Conservation (phyloP, 345 rosid species). For the Diplotaxis tenuifolia region DNA sequence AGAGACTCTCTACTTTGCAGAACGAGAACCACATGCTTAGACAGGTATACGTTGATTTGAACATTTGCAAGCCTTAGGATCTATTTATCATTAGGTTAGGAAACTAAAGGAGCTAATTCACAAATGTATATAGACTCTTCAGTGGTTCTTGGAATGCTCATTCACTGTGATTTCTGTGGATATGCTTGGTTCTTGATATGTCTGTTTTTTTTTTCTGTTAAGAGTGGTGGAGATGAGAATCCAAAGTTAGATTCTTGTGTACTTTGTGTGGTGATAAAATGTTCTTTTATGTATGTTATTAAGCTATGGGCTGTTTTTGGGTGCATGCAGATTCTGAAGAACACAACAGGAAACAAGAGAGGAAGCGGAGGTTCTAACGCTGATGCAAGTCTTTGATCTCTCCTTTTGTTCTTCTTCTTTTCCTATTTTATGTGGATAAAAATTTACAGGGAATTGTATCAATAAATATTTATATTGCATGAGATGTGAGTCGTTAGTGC, state of each 20-base stretch:
- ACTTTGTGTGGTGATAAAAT: not conserved
- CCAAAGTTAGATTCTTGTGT: too few species aligned
- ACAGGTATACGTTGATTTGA: too few species aligned
- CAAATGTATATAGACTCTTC: too few species aligned
- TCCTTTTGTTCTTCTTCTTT: not conserved
- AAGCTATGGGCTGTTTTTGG: not conserved
- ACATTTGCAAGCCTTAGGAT: too few species aligned
- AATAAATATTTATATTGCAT: not conserved
- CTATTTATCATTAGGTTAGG: too few species aligned
- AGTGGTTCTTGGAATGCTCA: too few species aligned
- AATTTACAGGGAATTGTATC: conserved; percentile 1
- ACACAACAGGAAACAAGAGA: conserved; percentile 24
- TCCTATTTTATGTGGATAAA: conserved; percentile 14
- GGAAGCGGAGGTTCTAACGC: conserved; percentile 20
- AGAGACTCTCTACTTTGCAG: conserved; percentile 77
- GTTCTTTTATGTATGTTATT: not conserved
- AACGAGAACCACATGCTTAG: conserved; percentile 97
- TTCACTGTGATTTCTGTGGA: too few species aligned
- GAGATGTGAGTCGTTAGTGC: not conserved
- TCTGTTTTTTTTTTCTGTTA: not conserved
- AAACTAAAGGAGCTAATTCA: too few species aligned
- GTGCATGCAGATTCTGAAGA: conserved; percentile 28
- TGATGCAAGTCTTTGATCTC: not conserved
- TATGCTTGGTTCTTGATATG: not conserved
- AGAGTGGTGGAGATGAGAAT: too few species aligned